Evolutionary conservation across 371 early-diverging fungal genomes (phyloP).

Genomic region (Blyttiomyces sp.): DNA sequence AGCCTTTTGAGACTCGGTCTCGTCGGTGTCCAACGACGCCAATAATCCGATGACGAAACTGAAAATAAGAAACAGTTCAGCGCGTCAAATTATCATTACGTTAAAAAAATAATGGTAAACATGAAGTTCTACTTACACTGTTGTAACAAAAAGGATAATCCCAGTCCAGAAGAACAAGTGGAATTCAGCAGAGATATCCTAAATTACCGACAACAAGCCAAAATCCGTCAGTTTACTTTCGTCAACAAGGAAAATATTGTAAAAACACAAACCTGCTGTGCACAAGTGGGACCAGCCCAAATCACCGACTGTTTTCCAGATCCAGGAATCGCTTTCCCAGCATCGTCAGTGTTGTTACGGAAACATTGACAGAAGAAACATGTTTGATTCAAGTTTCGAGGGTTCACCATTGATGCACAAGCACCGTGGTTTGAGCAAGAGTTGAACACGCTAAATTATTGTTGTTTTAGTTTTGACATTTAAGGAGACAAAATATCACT

Average conservation of each 20-base stretch:
- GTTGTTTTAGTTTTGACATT: not conserved
- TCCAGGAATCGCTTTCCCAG: slow-evolving; percentile 16
- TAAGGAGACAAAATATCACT: not conserved
- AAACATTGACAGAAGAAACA: slow-evolving; percentile 36
- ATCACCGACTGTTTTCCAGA: slow-evolving; percentile 17
- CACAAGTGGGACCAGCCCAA: slow-evolving; percentile 34
- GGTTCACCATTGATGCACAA: slow-evolving; percentile 12
- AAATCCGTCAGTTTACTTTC: not conserved
- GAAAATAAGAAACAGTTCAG: not conserved
- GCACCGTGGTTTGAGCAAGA: slow-evolving; percentile 37
- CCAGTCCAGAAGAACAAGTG: slow-evolving; percentile 33
- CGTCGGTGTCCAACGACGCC: slow-evolving; percentile 12
- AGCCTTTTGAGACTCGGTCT: slow-evolving; percentile 5
- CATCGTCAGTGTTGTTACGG: slow-evolving; percentile 30
- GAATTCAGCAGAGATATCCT: slow-evolving; percentile 33
- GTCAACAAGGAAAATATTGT: slow-evolving; percentile 21
- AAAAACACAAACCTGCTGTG: slow-evolving; percentile 25
- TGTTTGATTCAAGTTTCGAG: slow-evolving; percentile 8
- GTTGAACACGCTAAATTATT: slow-evolving; percentile 6
- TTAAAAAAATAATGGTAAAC: not conserved
- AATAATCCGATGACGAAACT: slow-evolving; percentile 28
- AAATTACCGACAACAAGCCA: slow-evolving; percentile 4
- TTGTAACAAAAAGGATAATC: slow-evolving; percentile 13
- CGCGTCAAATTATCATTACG: not conserved
- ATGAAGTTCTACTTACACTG: slow-evolving; percentile 36